Evolutionary conservation across 2,329 filamentous ascomycete genomes (phyloP), one percentile per base, ranked within the genome.

Genomic region (Hypoxylon sp.): DNA sequence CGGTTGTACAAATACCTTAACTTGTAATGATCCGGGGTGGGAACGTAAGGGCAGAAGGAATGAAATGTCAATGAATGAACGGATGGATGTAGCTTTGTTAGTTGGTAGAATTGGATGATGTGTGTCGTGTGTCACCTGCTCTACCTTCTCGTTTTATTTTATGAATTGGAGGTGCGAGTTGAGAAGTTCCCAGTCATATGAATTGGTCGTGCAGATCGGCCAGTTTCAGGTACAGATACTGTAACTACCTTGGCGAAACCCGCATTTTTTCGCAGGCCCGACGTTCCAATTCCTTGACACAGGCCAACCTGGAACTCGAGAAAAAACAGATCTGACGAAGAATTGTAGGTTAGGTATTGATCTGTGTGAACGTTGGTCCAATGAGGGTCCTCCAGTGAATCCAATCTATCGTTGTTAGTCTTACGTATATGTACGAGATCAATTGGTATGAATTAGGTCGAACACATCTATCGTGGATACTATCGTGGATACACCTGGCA

Each of bases 171-270:
- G 50, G 57, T 62, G 41, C 50, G 30, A 55, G 32, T 49, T 43
- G 32, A 48, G 52, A 38, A 48, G 21, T 41, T 53, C 34, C 32
- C 23, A 30, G 53, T 19, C 23, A 13, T 50, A 41, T 65, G 62
- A 68, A 68, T 68, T 68, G 65, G 65, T 64, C 36, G 62, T 66
- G 68, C 68, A 70, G 68, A 71, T 69, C 68, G 53, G 34, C 59
- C 50, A 69, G 68, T 71, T 71, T 71, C 68, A 71, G 68, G 68
- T 69, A 69, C 66, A 67, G 57, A 50, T 48, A 64, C 68, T 59
- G 61, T 53, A 50, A 65, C 46, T 53, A 50, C 19, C 56, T 34
- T 63, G 45, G 55, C 32, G 41, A 45, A 64, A 56, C 68, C 65
- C 68, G 60, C 68, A 65, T 56, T 34, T 58, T 67, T 53, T 50